Conservation (phyloP, 257 asterid genomes). For the Mitragyna speciosa region DNA sequence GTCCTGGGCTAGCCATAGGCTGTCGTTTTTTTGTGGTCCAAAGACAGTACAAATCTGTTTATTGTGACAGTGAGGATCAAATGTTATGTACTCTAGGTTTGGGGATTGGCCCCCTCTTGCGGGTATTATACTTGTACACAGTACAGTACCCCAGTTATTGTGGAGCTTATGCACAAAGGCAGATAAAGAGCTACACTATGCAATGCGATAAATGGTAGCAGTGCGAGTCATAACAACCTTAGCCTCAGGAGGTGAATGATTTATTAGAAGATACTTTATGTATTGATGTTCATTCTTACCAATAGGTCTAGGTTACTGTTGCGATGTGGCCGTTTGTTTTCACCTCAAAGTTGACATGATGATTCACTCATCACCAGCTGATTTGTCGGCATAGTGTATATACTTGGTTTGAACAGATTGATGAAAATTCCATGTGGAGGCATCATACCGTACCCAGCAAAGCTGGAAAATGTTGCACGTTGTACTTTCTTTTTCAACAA, state of each 20-base stretch:
- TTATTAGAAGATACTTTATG: neutral
- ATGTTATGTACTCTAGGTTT: neutral
- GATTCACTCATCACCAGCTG: constrained; percentile 25
- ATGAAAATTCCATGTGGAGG: neutral
- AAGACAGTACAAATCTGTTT: neutral
- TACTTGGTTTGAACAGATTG: neutral
- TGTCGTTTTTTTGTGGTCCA: constrained; percentile 11
- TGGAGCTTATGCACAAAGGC: neutral
- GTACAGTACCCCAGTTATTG: neutral
- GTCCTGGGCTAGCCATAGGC: neutral
- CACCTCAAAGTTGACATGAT: constrained; percentile 14
- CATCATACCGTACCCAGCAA: neutral
- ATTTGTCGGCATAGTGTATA: neutral
- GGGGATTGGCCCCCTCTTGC: constrained; percentile 1
- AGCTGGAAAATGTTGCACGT: neutral
- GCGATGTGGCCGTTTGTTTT: constrained; percentile 8
- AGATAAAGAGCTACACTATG: neutral
- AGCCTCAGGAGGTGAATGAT: neutral
- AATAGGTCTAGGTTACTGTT: neutral
- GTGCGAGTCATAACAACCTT: neutral
- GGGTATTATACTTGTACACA: neutral
- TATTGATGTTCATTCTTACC: neutral
- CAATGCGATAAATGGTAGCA: neutral
- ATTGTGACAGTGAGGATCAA: neutral
- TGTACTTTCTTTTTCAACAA: neutral